These are phyloP conservation scores for Rutidosis leptorrhynchoides DNA, from an alignment of 129 eudicot species.

Conservation along the genomic window DNA sequence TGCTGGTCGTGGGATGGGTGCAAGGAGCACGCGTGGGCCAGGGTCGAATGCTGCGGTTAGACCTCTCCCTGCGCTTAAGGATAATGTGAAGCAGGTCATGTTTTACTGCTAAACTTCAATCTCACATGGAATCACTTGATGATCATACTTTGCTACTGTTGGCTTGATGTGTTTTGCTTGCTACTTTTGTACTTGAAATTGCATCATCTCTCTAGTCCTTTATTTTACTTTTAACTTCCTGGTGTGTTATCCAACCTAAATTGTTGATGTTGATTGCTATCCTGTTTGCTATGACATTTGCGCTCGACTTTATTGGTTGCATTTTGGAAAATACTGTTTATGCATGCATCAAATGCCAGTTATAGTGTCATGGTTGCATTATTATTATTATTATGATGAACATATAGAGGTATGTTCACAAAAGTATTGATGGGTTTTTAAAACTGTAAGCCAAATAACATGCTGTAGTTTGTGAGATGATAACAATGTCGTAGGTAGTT, in stretches of 20 bases:
- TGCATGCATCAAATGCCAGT: background rate
- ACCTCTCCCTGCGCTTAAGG: conserved; percentile 76
- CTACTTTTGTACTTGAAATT: background rate
- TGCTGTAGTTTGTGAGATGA: background rate
- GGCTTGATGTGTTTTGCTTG: conserved; percentile 8
- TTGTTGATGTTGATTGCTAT: conserved; percentile 1
- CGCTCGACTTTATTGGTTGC: background rate
- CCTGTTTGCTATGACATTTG: conserved; percentile 1
- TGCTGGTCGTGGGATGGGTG: conserved; percentile 52
- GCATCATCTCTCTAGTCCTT: background rate
- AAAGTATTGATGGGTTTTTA: too few species aligned
- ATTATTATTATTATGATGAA: too few species aligned
- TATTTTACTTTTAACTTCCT: background rate
- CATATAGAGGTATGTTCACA: background rate
- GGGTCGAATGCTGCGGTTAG: conserved; percentile 60
- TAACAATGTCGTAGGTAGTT: background rate
- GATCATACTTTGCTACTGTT: background rate
- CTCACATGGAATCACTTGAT: background rate
- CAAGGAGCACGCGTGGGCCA: conserved; percentile 54
- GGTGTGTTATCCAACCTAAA: background rate
- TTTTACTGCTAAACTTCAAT: conserved; percentile 51
- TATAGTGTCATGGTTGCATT: background rate
- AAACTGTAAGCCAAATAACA: background rate
- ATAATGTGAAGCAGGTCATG: conserved; percentile 79
- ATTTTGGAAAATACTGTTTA: background rate